Base-by-base conservation (phyloP, 208 protist species). In the Willaertia magna region DNA sequence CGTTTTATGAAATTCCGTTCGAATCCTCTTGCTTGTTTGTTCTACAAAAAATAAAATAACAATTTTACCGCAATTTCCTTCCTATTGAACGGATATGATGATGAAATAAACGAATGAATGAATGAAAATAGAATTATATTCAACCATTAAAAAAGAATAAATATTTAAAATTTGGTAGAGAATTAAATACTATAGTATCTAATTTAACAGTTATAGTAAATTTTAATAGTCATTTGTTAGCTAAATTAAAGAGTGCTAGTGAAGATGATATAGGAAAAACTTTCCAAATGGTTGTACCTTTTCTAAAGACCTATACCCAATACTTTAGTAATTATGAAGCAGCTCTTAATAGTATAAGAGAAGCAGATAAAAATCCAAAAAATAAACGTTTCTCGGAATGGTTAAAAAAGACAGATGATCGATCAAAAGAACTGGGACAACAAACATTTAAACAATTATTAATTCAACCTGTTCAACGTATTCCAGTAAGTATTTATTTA, bases 391-490 rank as follows among this genome's bases (percentile, higher is more conserved):
- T 83, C 22, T 39, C 46, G 6, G 78, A 83, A 40, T 83, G 43
- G 43, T 40, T 83, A 40, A 42, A 51, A 55, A 83, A 55, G 46
- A 51, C 46, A 3, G 78, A 83, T 30, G 16, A 55, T 12, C n/a
- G 16, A 30, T 2, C 22, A 4, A 83, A 83, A 42, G 16, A 83
- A 22, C 3, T 34, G 4, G 34, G 34, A 55, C 46, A 43, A 55
- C 30, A 46, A 34, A 22, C 78, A 6, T 55, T 83, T 30, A 55
- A 55, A 30, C 34, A 34, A 39, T 83, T 47, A 9, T 55, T 83
- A 26, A 83, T 83, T 55, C 18, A 43, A 42, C 78, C 78, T 79
- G 74, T 79, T 30, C 74, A 79, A 83, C 44, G 78, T 55, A 43
- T 83, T 67, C 55, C 55, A 67, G 55, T 67, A 67, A 34, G 55